Percentiles rank a stretch among this genome's conserved stretches.
Evolutionary conservation across 148 eudicot species (phyloP).

Genomic region (Gaultheria prostrata): DNA sequence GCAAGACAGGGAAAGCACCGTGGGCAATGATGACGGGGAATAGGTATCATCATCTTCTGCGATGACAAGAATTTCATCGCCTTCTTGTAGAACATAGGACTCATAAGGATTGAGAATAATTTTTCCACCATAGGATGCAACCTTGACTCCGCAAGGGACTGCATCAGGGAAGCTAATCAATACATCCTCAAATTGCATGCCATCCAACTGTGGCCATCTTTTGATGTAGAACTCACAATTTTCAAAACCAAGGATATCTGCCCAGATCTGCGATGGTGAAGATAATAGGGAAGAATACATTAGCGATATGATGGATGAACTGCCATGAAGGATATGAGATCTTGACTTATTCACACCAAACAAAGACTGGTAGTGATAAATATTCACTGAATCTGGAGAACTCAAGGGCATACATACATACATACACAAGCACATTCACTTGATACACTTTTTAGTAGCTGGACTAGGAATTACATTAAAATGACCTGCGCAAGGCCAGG

Average conservation of each 20-base stretch:
- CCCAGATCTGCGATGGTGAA: slow-evolving; percentile 46
- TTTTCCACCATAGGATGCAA: slow-evolving; percentile 45
- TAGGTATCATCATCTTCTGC: slow-evolving; percentile 66
- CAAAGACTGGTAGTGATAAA: background rate
- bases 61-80: slow-evolving; percentile 56
- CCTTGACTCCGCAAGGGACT: slow-evolving; percentile 61
- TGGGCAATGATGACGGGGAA: slow-evolving; percentile 44
- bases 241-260: slow-evolving; percentile 64
- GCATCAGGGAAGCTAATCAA: slow-evolving; percentile 60
- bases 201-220: slow-evolving; percentile 60
- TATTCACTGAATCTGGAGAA: background rate
- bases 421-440: background rate
- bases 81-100: slow-evolving; percentile 52
- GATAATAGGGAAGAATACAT: slow-evolving; percentile 7
- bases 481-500: slow-evolving; percentile 67
- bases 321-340: slow-evolving; percentile 9
- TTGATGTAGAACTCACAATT: slow-evolving; percentile 63
- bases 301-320: background rate
- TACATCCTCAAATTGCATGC: slow-evolving; percentile 56
- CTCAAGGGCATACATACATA: background rate
- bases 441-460: background rate
- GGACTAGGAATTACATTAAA: background rate
- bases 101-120: slow-evolving; percentile 60
- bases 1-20: slow-evolving; percentile 35
- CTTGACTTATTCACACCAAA: background rate